phyloP scores from a whole-genome alignment of 2,329 filamentous ascomycete genomes.

The Aspergillus sojae region DNA sequence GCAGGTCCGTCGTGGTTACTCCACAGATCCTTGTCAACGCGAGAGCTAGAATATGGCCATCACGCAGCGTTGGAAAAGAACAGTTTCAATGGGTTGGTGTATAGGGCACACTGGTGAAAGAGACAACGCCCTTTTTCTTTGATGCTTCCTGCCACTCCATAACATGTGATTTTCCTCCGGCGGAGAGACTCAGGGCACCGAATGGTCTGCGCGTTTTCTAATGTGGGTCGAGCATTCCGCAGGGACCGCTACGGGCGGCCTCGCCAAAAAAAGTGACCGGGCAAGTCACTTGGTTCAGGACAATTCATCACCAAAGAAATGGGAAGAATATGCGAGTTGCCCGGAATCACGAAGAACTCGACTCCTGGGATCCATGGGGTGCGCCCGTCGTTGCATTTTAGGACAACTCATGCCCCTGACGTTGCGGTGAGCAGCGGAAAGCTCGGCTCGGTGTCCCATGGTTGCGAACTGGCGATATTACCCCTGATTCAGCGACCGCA shows the following conservation, averaged over 20 bases:
- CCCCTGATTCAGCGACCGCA: constrained; percentile 14
- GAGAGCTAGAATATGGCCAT: neutral
- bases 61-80: neutral
- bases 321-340: neutral
- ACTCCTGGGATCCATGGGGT: neutral
- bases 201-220: constrained; percentile 10
- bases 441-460: constrained; percentile 25
- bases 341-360: neutral
- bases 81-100: neutral
- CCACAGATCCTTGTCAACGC: neutral
- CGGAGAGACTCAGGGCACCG: constrained; percentile 1
- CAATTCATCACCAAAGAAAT: neutral
- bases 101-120: neutral
- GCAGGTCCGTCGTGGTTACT: neutral
- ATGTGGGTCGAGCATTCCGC: neutral
- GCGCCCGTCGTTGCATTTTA: neutral
- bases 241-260: constrained; percentile 1
- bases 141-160: no score
- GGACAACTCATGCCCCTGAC: constrained; percentile 5
- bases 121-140: neutral
- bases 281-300: neutral
- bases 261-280: neutral
- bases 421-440: constrained; percentile 22
- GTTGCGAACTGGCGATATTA: constrained; percentile 7
- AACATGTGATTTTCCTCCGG: constrained; percentile 1